Base-by-base conservation (phyloP, 371 early-diverging fungal species). In the Actinomortierella wolfii region DNA sequence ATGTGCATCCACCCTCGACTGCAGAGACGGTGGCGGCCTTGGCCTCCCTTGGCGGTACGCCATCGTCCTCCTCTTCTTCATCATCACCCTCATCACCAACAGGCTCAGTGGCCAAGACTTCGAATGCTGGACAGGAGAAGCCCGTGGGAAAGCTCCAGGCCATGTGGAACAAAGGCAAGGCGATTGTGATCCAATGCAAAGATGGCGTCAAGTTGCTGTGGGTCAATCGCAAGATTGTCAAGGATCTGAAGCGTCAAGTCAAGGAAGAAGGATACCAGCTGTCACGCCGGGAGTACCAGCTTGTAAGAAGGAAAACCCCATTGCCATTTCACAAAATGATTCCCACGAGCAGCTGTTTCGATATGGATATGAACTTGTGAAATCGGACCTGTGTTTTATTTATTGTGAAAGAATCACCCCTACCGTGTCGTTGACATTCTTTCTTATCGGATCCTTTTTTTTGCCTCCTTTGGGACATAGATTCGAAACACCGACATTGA, bases 201-300 rank as follows among this genome's bases (percentile, higher is more conserved):
- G 77, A 85, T 51, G 89, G 89, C 0, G 56, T 86, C 11, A 84
- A 86, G 54, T 56, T 77, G 21, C 64, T 88, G 2, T 88, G 85
- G 82, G 69, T 65, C n/a, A 86, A 88, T 56, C 76, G 81, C 43
- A 81, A 47, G 57, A 56, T 69, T 40, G 73, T 74, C 44, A 73
- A 67, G 58, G 61, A 68, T 9, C 41, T 65, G 52, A 67, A 57
- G 51, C 46, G 20, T n/a, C 75, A 74, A 34, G 74, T 81, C 0
- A 39, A 67, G 18, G 68, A 80, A 8, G 76, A 79, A 28, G 83
- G 81, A 26, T 67, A 83, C 47, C 51, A 58, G 15, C 57, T 85
- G 48, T 82, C 68, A 17, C 76, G 89, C 54, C 59, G 71, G 17
- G 85, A 85, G 57, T 82, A 78, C 57, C 85, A 83, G 40, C 60